Evolutionary conservation across 2,329 filamentous ascomycete species (phyloP), one percentile per base, ranked within the genome.

Genomic region (Aureobasidium vineae): DNA sequence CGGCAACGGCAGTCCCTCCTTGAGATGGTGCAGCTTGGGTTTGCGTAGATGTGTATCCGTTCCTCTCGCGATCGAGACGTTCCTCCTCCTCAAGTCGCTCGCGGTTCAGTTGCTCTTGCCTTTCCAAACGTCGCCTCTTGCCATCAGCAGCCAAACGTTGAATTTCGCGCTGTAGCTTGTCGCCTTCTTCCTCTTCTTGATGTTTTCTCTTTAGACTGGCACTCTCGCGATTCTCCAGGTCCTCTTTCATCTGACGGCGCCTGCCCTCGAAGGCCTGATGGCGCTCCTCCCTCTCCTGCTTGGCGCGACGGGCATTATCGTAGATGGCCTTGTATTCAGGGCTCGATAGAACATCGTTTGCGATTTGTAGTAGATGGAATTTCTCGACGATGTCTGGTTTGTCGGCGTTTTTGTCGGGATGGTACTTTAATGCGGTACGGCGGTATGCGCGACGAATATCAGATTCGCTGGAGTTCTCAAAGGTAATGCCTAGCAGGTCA

Each of bases 381-480:
- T 90, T 90, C 66, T 88, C 88, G 53, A 91, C 84, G 71, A 95
- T 91, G 72, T 79, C 79, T 5, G 79, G 78, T 67, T 80, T 75
- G 63, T 85, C 86, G 69, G 88, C 86, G 65, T 93, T 88, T 79
- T 97, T 97, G 83, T 98, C 94, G 0, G 94, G 94, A 77, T 98
- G 94, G 81, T 93, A 92, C 74, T 91, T 92, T n/a, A 97, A 82
- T 3, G 92, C 92, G 36, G 89, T 88, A 72, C 91, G 90, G 67
- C 92, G 87, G 82, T 94, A 97, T 52, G 91, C 92, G 71, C 90
- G 88, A 70, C 91, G 88, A 73, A 96, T 89, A 69, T 92, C 89
- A n/a, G 86, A 80, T 66, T 89, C 88, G 26, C 61, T 64, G 23
- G 83, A 79, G 0, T 88, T 86, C 21, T 87, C 83, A 23, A 86